Evolutionary conservation across 306 rosid species (phyloP), one percentile per base, ranked within the genome.

Genomic region (Neltuma alba): DNA sequence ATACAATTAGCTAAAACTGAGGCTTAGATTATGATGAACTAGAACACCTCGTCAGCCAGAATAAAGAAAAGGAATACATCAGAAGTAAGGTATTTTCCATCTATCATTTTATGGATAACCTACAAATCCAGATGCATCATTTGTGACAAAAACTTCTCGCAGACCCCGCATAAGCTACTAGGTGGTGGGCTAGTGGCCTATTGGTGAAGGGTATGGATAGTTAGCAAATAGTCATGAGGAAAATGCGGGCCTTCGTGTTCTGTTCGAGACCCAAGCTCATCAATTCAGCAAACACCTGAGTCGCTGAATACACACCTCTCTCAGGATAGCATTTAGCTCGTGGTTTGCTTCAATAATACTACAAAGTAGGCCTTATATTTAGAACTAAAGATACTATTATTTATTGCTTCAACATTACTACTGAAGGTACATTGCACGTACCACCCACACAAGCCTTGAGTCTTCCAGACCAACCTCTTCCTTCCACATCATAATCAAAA

Each of bases 301-400:
- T 60, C 27, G 37, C 37, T 28, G 20, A 27, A 27, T 60, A 60
- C 36, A 1, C 13, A 34, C 65, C 66, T 77, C 50, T 42, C n/a
- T 42, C 36, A 28, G 44, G 15, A 25, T 54, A 71, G 14, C 7
- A 16, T 47, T 80, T 64, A 79, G 75, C 64, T 84, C 87, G 30
- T 79, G 52, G 14, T 74, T 58, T 55, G 83, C 79, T 27, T 79
- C 76, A 50, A 80, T n/a, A n/a, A n/a, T n/a, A n/a, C n/a, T n/a
- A n/a, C n/a, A n/a, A n/a, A n/a, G n/a, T n/a, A n/a, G n/a, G n/a
- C n/a, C n/a, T n/a, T n/a, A n/a, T n/a, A n/a, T n/a, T n/a, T n/a
- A n/a, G n/a, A n/a, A n/a, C n/a, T n/a, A n/a, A n/a, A n/a, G n/a
- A n/a, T n/a, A n/a, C n/a, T n/a, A n/a, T n/a, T n/a, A n/a, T n/a